phyloP scores from a whole-genome alignment of 176 grass and related monocot genomes.

The Miscanthus lutarioriparius region DNA sequence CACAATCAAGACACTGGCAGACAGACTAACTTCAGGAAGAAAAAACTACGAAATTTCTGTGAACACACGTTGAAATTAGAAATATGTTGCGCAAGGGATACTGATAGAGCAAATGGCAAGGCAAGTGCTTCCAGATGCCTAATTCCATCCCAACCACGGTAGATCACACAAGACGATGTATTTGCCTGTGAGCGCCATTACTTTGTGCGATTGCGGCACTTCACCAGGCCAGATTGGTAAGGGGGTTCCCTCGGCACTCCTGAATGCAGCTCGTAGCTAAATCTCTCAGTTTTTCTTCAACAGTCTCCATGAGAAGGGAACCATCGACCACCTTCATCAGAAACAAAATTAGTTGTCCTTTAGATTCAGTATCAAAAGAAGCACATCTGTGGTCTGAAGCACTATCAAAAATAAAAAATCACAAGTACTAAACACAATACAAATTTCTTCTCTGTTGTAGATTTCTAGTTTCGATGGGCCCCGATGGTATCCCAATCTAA shows the following conservation, averaged over 20 bases:
- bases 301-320: conserved; percentile 64
- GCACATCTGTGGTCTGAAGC: not conserved
- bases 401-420: not conserved
- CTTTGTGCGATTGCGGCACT: not conserved
- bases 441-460: not conserved
- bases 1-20: not conserved
- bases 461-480: no score
- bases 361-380: not conserved
- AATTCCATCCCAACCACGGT: not conserved
- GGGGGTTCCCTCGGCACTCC: conserved; percentile 62
- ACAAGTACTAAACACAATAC: not conserved
- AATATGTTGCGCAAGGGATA: not conserved
- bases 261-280: conserved; percentile 51
- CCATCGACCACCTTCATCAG: conserved; percentile 61
- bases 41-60: not conserved
- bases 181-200: not conserved
- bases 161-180: not conserved
- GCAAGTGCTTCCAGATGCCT: not conserved
- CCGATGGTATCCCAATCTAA: no score
- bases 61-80: not conserved
- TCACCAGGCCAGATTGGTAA: conserved; percentile 52
- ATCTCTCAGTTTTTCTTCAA: conserved; percentile 69
- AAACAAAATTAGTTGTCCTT: conserved; percentile 9
- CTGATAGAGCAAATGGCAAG: not conserved
- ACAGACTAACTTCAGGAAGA: not conserved